phyloP scores from a whole-genome alignment of 2,329 filamentous ascomycete genomes.

The Hypoxylon sp. region DNA sequence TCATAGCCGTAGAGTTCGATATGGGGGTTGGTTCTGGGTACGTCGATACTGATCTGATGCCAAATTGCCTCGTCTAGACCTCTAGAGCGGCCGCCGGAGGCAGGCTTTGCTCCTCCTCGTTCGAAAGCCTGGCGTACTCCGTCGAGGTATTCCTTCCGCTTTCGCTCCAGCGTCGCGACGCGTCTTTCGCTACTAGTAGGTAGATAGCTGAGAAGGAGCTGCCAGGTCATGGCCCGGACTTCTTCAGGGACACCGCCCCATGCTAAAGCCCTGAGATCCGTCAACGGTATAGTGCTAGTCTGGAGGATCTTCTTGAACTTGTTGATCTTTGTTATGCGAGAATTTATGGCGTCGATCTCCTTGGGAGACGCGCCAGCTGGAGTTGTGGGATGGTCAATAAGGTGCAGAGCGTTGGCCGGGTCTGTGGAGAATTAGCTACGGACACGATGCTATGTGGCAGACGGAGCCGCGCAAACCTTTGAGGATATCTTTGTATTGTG shows the following conservation, averaged over 20 bases:
- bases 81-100: constrained; percentile 57
- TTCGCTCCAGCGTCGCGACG: constrained; percentile 88
- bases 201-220: constrained; percentile 91
- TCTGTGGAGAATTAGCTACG: constrained; percentile 51
- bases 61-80: constrained; percentile 96
- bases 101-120: constrained; percentile 61
- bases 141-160: constrained; percentile 95
- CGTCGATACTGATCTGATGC: constrained; percentile 99
- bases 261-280: constrained; percentile 82
- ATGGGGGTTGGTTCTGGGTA: constrained; percentile 94
- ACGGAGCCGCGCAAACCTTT: constrained; percentile 62
- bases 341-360: constrained; percentile 84
- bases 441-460: neutral
- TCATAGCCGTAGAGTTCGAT: constrained; percentile 95
- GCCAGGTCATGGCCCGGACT: constrained; percentile 99
- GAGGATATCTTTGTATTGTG: constrained; percentile 97
- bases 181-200: constrained; percentile 96
- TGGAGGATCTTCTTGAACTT: constrained; percentile 98
- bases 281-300: constrained; percentile 84
- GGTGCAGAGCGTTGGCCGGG: constrained; percentile 91
- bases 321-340: constrained; percentile 92
- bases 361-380: constrained; percentile 79
- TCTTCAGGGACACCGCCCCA: constrained; percentile 97
- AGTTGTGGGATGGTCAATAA: constrained; percentile 85
- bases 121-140: constrained; percentile 81